Evolutionary conservation across 2,329 filamentous ascomycete species (phyloP).

Genomic region (Calonectria henricotiae): DNA sequence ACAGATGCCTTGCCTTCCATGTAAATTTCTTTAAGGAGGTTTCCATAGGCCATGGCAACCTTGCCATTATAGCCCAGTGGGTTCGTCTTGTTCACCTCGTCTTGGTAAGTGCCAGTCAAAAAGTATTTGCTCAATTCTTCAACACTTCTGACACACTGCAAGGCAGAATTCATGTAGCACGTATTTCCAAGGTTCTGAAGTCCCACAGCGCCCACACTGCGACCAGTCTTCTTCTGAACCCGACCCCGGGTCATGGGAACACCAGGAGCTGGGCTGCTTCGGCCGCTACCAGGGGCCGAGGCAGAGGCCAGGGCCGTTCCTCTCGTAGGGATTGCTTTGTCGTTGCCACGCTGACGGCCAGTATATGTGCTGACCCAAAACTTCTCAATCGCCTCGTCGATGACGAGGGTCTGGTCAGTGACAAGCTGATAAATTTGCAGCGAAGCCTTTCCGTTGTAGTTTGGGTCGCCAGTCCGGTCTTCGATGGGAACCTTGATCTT

Average conservation of each 20-base stretch:
- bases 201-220: constrained; percentile 83
- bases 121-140: constrained; percentile 97
- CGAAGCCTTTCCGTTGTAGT: constrained; percentile 83
- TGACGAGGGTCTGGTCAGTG: constrained; percentile 83
- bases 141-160: constrained; percentile 94
- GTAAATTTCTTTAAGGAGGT: constrained; percentile 85
- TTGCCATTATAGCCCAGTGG: constrained; percentile 88
- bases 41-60: constrained; percentile 88
- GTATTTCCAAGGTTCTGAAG: constrained; percentile 95
- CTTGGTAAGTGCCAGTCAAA: constrained; percentile 79
- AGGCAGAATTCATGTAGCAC: constrained; percentile 98
- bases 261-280: constrained; percentile 77
- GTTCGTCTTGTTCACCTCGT: constrained; percentile 89
- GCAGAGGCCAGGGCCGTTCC: constrained; percentile 49
- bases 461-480: constrained; percentile 81
- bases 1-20: constrained; percentile 79
- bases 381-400: constrained; percentile 83
- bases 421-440: constrained; percentile 78
- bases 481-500: constrained; percentile 50
- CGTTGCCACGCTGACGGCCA: constrained; percentile 54
- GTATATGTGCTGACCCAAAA: constrained; percentile 71
- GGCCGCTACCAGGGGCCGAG: constrained; percentile 68
- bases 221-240: constrained; percentile 78
- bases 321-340: constrained; percentile 59
- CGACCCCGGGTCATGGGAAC: constrained; percentile 81